Percentiles rank a stretch among this genome's conserved stretches.
These are phyloP conservation scores for Leccinum pallidistipes DNA, from an alignment of 1,284 basidiomycete species.

Conservation along the genomic window DNA sequence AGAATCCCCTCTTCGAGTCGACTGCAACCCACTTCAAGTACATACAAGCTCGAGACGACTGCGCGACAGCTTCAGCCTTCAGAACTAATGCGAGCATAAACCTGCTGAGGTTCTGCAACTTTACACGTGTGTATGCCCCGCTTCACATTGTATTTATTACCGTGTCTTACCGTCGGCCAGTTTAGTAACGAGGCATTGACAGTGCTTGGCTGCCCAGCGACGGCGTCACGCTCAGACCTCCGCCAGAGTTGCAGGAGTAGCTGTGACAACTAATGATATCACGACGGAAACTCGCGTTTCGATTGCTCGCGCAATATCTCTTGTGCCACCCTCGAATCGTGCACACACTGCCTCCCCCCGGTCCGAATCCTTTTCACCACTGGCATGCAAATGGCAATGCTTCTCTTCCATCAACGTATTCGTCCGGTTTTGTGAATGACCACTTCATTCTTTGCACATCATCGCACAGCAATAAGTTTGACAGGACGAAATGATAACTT, in stretches of 20 bases:
- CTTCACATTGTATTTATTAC: neutral
- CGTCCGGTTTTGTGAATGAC: too few relatives aligned
- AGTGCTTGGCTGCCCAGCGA: too few relatives aligned
- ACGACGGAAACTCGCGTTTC: too few relatives aligned
- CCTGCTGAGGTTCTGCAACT: neutral
- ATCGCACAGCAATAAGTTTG: neutral
- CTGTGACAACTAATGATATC: too few relatives aligned
- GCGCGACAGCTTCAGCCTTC: neutral
- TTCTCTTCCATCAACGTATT: neutral
- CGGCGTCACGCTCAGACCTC: too few relatives aligned
- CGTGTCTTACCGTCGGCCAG: neutral
- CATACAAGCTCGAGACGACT: neutral
- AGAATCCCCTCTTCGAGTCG: neutral
- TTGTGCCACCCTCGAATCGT: too few relatives aligned
- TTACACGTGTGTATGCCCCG: neutral
- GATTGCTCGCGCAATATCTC: too few relatives aligned
- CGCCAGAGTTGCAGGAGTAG: too few relatives aligned
- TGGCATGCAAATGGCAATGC: neutral
- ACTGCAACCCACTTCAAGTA: neutral
- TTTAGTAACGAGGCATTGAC: neutral
- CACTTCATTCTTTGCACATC: neutral
- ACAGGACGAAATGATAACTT: neutral
- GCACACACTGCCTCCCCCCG: too few relatives aligned
- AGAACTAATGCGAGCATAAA: too few relatives aligned
- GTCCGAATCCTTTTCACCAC: too few relatives aligned